Evolutionary conservation across 2,329 filamentous ascomycete species (phyloP), one percentile per base, ranked within the genome.

Genomic region (Aureobasidium sp.): DNA sequence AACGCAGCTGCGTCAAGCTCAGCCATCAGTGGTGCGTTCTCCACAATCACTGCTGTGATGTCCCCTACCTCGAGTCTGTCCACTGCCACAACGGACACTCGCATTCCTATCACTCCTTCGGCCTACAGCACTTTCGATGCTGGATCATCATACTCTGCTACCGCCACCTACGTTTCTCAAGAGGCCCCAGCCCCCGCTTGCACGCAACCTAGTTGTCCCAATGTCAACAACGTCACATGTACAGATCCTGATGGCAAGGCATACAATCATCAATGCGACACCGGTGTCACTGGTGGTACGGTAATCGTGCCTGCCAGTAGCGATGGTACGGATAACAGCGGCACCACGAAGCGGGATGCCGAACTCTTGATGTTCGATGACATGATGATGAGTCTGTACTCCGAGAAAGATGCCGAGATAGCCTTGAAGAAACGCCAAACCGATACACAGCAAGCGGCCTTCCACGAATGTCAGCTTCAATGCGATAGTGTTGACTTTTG

Each of bases 221-320:
- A 48, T 11, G 48, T 66, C 29, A 33, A 60, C 11, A 54, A 54
- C 25, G 36, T 38, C 25, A 61, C 47, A 10, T 66, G 64, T 56
- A 66, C 43, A 11, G 64, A 66, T 54, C 42, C 64, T 23, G 55
- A 66, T 40, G 64, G 64, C 18, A 66, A 66, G 33, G 64, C 64
- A 13, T 66, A 66, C 38, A 20, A 27, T 0, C 54, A 58, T 29
- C 13, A 38, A 11, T 66, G 64, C 25, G 64, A 60, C 18, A 60
- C 45, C 42, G 55, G 45, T 11, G 45, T 54, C 9, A 59, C 45
- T 6, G 64, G 64, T 38, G 64, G 64, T 31, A 66, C 64, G 9
- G 48, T 66, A 13, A 59, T 66, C 23, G 54, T 48, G 8, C 9
- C n/a, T 2, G 29, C 33, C 27, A 31, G 15, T 4, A 55, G 7